phyloP scores from a whole-genome alignment of 1,284 basidiomycete genomes.

The Apiotrichum veenhuisii region DNA sequence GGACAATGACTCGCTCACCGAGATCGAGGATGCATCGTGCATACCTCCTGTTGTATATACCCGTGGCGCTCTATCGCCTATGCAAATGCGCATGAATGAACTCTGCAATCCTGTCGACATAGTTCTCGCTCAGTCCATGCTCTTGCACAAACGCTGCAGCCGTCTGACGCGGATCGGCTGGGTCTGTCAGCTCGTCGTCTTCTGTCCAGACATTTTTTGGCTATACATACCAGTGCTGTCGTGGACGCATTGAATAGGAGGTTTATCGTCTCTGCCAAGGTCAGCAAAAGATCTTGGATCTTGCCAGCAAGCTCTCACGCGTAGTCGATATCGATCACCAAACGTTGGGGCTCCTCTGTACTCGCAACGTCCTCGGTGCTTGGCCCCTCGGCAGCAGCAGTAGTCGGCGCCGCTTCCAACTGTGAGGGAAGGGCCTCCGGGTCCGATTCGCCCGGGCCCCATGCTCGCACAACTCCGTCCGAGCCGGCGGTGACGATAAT shows the following conservation, averaged over 20 bases:
- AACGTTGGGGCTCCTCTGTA: neutral
- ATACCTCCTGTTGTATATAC: neutral
- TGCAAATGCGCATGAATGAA: slow-evolving; percentile 12
- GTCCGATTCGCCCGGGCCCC: slow-evolving; percentile 7
- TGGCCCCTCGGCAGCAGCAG: neutral
- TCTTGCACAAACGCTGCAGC: slow-evolving; percentile 27
- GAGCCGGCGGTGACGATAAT: slow-evolving; percentile 38
- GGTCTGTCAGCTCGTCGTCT: neutral
- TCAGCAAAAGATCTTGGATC: neutral
- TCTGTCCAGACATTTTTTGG: too few species aligned
- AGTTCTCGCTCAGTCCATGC: slow-evolving; percentile 29
- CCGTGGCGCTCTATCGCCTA: neutral
- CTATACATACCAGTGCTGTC: neutral
- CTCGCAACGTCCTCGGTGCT: neutral
- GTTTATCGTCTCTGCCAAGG: slow-evolving; percentile 25
- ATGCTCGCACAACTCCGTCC: slow-evolving; percentile 30
- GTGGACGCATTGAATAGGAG: slow-evolving; percentile 22
- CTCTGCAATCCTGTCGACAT: slow-evolving; percentile 32
- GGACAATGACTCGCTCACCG: too few species aligned
- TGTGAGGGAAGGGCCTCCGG: neutral
- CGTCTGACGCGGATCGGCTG: slow-evolving; percentile 26
- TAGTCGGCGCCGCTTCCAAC: neutral
- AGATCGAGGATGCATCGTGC: neutral
- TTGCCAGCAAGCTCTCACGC: slow-evolving; percentile 21
- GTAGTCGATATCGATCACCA: slow-evolving; percentile 28